Percentiles rank a stretch among this genome's conserved stretches.
Conservation (phyloP, 2,329 filamentous ascomycete genomes). For the Aspergillus flavus region DNA sequence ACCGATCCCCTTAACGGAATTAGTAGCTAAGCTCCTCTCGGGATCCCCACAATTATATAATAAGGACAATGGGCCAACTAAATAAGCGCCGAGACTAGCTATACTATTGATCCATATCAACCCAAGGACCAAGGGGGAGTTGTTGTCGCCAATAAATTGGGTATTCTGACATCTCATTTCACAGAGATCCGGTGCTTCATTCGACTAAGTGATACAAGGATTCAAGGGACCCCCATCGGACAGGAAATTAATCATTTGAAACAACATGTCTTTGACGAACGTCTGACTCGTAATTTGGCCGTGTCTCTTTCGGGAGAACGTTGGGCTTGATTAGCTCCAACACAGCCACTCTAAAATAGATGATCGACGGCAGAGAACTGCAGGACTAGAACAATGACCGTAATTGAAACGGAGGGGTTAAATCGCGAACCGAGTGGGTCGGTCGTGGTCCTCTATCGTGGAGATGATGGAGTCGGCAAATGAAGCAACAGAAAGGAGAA, state of each 20-base stretch:
- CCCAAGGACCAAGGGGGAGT: background rate
- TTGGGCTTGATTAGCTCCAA: slow-evolving; percentile 3
- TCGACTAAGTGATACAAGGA: background rate
- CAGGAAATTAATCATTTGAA: background rate
- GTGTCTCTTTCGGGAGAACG: background rate
- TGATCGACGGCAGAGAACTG: slow-evolving; percentile 11
- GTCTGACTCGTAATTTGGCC: background rate
- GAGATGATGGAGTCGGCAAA: slow-evolving; percentile 9
- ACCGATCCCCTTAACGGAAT: slow-evolving; percentile 1
- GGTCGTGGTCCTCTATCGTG: slow-evolving; percentile 11
- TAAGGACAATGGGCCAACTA: background rate
- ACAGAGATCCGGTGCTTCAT: background rate
- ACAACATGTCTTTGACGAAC: background rate
- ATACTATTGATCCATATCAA: background rate
- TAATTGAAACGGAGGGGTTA: background rate
- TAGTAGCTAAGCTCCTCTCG: background rate
- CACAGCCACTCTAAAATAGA: slow-evolving; percentile 17
- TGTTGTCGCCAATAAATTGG: background rate
- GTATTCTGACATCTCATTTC: background rate
- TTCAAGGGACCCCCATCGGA: background rate
- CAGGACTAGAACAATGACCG: background rate
- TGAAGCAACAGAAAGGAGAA: slow-evolving; percentile 14
- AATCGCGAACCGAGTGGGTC: slow-evolving; percentile 10
- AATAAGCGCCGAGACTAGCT: background rate
- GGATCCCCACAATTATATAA: background rate